Evolutionary conservation across 2,329 filamentous ascomycete species (phyloP).

Genomic region (Colletotrichum spaethianum): DNA sequence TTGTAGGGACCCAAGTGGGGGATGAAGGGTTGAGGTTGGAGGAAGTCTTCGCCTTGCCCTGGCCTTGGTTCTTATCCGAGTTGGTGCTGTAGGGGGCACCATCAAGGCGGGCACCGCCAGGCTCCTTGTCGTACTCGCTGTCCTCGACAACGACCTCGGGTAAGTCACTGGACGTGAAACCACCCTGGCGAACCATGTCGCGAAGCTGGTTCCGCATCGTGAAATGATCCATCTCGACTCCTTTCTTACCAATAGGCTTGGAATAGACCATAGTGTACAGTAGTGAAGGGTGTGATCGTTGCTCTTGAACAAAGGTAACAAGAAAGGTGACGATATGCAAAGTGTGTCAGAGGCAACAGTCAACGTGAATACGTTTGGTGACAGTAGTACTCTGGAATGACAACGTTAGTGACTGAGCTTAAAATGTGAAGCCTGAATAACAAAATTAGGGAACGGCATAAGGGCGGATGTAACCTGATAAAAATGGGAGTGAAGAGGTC

Average conservation of each 20-base stretch:
- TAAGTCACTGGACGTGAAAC: neutral
- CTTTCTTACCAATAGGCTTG: conserved; percentile 5
- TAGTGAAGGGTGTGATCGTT: neutral
- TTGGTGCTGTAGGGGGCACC: neutral
- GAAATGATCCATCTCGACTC: conserved; percentile 4
- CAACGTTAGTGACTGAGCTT: neutral
- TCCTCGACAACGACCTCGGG: conserved; percentile 20
- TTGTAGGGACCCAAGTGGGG: conserved; percentile 32
- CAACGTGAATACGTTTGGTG: neutral
- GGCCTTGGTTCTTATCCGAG: conserved; percentile 1
- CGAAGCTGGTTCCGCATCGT: conserved; percentile 20
- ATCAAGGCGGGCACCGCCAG: conserved; percentile 32
- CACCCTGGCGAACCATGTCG: conserved; percentile 3
- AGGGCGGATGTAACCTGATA: neutral
- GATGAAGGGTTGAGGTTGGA: conserved; percentile 38
- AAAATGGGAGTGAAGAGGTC: neutral
- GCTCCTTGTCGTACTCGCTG: conserved; percentile 26
- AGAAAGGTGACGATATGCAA: neutral
- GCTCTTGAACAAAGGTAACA: conserved; percentile 1
- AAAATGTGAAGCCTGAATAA: neutral
- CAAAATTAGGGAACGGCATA: neutral
- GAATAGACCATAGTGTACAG: conserved; percentile 11
- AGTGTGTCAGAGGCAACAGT: neutral
- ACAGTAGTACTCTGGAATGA: neutral
- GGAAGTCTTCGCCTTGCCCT: neutral